Conservation (phyloP, 2,329 filamentous ascomycete genomes). For the Trichoderma sp. region DNA sequence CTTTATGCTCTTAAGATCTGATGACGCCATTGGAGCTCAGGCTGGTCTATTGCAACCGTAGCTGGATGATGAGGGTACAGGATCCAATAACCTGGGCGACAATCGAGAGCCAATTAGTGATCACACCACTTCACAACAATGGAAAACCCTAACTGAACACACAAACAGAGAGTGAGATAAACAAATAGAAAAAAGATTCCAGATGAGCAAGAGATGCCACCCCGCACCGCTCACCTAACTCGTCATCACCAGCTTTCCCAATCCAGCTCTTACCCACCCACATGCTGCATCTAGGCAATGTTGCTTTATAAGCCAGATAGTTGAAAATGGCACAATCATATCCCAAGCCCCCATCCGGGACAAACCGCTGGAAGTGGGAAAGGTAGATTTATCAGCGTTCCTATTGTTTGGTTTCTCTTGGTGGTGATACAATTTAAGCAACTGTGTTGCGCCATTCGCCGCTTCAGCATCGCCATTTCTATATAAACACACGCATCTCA, state of each 20-base stretch:
- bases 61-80: not conserved
- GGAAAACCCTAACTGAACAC: not conserved
- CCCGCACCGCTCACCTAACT: not conserved
- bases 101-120: not conserved
- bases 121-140: not conserved
- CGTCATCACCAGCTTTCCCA: not conserved
- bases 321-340: not conserved
- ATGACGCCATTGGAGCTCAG: not conserved
- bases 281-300: not conserved
- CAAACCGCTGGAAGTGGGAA: not conserved
- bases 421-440: not conserved
- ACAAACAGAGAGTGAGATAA: not conserved
- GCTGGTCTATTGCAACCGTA: not conserved
- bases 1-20: not conserved
- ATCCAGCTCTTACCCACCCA: not conserved
- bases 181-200: not conserved
- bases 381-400: not conserved
- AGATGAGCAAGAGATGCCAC: not conserved
- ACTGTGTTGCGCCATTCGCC: not conserved
- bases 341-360: not conserved
- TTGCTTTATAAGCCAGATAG: constrained; percentile 13
- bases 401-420: not conserved
- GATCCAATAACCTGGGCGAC: not conserved
- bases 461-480: not conserved
- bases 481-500: not conserved